Evolutionary conservation across 495 filamentous ascomycete genomes (phyloP).

Genomic region (Penicillium dipodomyicola): DNA sequence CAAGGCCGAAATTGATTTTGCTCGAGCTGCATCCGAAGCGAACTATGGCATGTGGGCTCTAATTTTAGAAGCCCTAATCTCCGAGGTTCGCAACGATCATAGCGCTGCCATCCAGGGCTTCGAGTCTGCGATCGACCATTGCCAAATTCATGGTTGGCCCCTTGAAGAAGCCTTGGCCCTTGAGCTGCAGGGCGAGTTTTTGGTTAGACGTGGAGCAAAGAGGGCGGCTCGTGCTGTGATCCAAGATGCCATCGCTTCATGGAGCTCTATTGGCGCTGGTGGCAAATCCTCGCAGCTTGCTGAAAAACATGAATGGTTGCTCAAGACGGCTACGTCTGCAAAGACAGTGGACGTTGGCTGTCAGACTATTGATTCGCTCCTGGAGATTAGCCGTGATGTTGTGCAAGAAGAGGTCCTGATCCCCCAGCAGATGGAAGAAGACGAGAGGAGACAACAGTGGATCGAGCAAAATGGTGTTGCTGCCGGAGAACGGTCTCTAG

Average conservation of each 20-base stretch:
- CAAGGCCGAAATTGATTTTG: constrained; percentile 65
- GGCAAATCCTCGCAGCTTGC: constrained; percentile 72
- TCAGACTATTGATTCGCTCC: constrained; percentile 62
- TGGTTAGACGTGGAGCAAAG: constrained; percentile 66
- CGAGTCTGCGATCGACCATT: constrained; percentile 77
- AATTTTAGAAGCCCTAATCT: constrained; percentile 69
- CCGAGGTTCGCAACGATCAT: constrained; percentile 62
- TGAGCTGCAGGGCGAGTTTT: constrained; percentile 70
- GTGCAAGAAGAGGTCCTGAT: constrained; percentile 47
- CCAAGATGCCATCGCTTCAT: constrained; percentile 70
- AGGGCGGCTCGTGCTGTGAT: constrained; percentile 70
- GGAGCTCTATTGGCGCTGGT: constrained; percentile 67
- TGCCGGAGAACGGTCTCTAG: constrained; percentile 36
- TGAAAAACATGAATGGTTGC: constrained; percentile 67
- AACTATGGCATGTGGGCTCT: constrained; percentile 80
- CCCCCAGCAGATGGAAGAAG: constrained; percentile 50
- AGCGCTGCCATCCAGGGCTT: constrained; percentile 62
- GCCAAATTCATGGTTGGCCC: constrained; percentile 69
- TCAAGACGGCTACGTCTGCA: constrained; percentile 61
- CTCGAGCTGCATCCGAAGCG: constrained; percentile 63
- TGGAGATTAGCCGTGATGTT: constrained; percentile 53
- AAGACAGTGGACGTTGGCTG: constrained; percentile 66
- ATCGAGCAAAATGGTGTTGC: constrained; percentile 61
- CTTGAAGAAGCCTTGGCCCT: constrained; percentile 79
- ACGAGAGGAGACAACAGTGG: constrained; percentile 66